Conservation (phyloP, 768 basidiomycete genomes). For the Boletus reticuloceps region DNA sequence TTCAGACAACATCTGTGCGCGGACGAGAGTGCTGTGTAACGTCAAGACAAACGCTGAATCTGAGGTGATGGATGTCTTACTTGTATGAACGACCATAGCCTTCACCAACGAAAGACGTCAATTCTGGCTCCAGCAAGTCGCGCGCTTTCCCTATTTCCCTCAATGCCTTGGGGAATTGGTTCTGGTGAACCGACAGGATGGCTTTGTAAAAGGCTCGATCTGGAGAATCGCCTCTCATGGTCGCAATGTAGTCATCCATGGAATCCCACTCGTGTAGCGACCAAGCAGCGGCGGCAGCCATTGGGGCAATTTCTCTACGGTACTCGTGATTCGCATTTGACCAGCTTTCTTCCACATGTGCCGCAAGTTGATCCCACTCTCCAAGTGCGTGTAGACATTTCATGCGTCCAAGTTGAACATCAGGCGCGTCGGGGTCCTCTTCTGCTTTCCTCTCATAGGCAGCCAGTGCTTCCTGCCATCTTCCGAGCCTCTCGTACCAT, state of each 20-base stretch:
- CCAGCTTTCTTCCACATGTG: constrained; percentile 89
- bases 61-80: constrained; percentile 44
- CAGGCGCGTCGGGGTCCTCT: constrained; percentile 72
- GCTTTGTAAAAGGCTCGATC: constrained; percentile 96
- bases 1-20: constrained; percentile 97
- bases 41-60: constrained; percentile 13
- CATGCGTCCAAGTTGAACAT: constrained; percentile 86
- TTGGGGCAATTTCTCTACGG: constrained; percentile 87
- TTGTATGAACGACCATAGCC: constrained; percentile 97
- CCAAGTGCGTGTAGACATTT: constrained; percentile 96
- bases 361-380: constrained; percentile 92
- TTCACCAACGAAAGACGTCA: constrained; percentile 90
- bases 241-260: constrained; percentile 95
- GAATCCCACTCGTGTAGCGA: constrained; percentile 95
- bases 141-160: constrained; percentile 90
- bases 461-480: constrained; percentile 91
- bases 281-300: constrained; percentile 98
- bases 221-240: constrained; percentile 90
- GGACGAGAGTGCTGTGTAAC: constrained; percentile 77
- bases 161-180: constrained; percentile 90
- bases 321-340: constrained; percentile 76
- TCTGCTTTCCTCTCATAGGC: constrained; percentile 80
- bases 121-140: constrained; percentile 86
- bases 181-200: constrained; percentile 93
- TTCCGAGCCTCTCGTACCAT: constrained; percentile 95